Base-by-base conservation (phyloP, 306 rosid species). In the Lagenaria siceraria region DNA sequence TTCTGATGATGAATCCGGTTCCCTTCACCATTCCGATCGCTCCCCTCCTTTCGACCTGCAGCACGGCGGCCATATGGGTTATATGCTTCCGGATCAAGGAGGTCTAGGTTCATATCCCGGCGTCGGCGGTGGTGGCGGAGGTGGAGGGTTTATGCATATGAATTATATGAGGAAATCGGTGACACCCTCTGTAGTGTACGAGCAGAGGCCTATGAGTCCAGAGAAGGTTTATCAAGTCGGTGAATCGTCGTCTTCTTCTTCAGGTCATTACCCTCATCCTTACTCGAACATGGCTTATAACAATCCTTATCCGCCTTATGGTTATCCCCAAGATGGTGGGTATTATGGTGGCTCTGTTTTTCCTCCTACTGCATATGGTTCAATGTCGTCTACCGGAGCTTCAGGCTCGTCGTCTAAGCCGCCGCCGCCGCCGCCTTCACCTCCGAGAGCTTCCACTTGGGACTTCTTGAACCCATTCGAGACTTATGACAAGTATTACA, bases 341-440 rank as follows among this genome's bases (percentile, higher is more conserved):
- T 77, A 66, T 36, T 62, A 84, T 27, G 81, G 83, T 40, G 81
- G 83, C 42, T 78, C 83, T 61, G 77, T 80, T 40, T 51, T 84
- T 21, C 61, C 87, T n/a, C 83, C 87, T 6, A 59, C 81, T 58
- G 46, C 14, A 48, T 81, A 82, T 11, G 87, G 87, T 62, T 76
- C 88, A 33, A 33, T 79, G 73, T 19, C 83, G 49, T 54, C 83
- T 22, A 83, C 62, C 1, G 86, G 76, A 24, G 59, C 74, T 1
- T 75, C 83, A 13, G 35, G 90, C 19, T 76, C 87, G 4, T 82
- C 95, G 24, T 66, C 82, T 8, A 95, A 95, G 75, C 89, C 89
- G 0, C 78, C 93, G 0, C 97, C 96, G 0, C 90, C 99, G 1
- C 99, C 99, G 0, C 99, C 99, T 8, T 85, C 99, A 3, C 97